Base-by-base conservation (phyloP, 108 stramenopile genomes). In the Discostella stelligeroides region DNA sequence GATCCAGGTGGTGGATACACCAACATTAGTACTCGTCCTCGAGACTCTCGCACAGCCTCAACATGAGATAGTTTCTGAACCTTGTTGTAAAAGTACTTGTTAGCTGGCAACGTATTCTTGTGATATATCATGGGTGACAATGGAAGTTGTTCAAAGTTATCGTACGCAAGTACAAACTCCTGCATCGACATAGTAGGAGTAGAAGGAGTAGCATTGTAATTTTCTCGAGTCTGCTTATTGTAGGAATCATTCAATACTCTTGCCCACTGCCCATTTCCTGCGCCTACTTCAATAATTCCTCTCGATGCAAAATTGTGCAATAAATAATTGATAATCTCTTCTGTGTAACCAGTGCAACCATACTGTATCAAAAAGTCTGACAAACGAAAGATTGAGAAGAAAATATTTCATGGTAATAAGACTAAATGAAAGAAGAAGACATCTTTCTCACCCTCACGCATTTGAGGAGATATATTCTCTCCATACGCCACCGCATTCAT, bases 261-360 rank as follows among this genome's bases (percentile, higher is more conserved):
- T 10, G 85, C 77, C 92, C 92, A 93, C 76, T 93, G 92, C 18
- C 92, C 92, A 72, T 91, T 84, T 15, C 92, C 92, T 0, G 90
- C 88, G 46, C 92, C 92, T 46, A 94, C 75, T 67, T 94, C 92
- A n/a, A 94, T 82, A 15, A 94, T 70, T 9, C 92, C 92, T 53
- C 89, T 76, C 15, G 57, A 41, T 10, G 45, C 82, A 29, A 66
- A 82, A 24, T 80, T 28, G 4, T 83, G 73, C 29, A 88, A 47
- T 25, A 82, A 38, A 54, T 68, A 72, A 6, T 85, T 43, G 6
- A 94, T 20, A 15, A 85, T 78, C 28, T 79, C 80, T n/a, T 81
- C 66, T 18, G 75, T 94, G 70, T 76, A 88, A 10, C 84, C 90
- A 5, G 88, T 87, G 48, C 92, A 94, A 15, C 92, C 92, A 66